Conservation (phyloP, 208 protist genomes). For the Crithidia fasciculata region DNA sequence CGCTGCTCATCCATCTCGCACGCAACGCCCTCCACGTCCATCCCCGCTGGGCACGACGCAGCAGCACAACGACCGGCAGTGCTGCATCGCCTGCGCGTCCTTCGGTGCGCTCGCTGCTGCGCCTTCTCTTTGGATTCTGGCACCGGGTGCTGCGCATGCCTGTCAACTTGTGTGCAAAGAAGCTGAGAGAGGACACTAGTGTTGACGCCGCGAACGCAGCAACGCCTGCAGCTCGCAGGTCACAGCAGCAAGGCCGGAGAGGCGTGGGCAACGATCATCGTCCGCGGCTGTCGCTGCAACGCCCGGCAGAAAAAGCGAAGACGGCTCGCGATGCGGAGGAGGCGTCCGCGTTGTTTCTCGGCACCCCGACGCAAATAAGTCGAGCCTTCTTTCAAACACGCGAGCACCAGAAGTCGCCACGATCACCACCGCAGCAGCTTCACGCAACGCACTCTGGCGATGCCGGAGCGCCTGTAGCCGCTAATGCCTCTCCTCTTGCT, state of each 20-base stretch:
- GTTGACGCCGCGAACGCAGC: too few species aligned
- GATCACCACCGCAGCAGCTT: not conserved
- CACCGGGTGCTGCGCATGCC: slow-evolving; percentile 6
- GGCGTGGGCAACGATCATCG: too few species aligned
- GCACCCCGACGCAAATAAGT: slow-evolving; percentile 27
- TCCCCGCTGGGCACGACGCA: too few species aligned
- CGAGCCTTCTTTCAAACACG: slow-evolving; percentile 13
- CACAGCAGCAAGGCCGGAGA: too few species aligned
- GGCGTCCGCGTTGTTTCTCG: not conserved
- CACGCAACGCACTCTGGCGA: not conserved
- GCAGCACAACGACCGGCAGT: not conserved
- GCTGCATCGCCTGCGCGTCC: not conserved
- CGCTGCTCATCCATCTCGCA: too few species aligned
- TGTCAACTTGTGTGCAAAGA: not conserved
- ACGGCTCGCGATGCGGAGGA: not conserved
- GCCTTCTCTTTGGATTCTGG: slow-evolving; percentile 25
- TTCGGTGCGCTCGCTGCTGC: slow-evolving; percentile 13
- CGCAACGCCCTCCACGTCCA: too few species aligned
- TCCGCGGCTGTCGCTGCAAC: too few species aligned
- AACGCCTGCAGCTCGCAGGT: too few species aligned
- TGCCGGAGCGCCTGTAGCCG: too few species aligned
- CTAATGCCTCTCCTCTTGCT: too few species aligned
- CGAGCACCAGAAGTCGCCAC: not conserved
- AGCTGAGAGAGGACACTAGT: too few species aligned
- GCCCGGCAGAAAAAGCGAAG: too few species aligned